Evolutionary conservation across 2,329 filamentous ascomycete species (phyloP).

Genomic region (Zymoseptoria pseudotritici): DNA sequence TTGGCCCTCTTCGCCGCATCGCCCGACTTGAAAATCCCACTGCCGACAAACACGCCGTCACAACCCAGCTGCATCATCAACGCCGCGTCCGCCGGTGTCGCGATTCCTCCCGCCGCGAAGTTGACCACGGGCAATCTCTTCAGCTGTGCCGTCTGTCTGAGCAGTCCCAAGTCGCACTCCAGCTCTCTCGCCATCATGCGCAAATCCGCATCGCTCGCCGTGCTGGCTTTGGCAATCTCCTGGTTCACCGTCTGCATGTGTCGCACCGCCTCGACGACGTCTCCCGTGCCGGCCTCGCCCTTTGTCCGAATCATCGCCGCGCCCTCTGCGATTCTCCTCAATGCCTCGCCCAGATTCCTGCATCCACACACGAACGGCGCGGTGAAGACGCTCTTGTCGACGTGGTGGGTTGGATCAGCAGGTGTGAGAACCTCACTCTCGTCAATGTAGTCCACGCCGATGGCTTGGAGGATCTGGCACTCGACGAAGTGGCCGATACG

Average conservation of each 20-base stretch:
- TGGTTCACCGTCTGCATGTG: slow-evolving; percentile 88
- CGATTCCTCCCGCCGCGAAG: slow-evolving; percentile 97
- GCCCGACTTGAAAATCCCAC: slow-evolving; percentile 94
- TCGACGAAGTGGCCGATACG: slow-evolving; percentile 97
- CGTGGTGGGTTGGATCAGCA: slow-evolving; percentile 83
- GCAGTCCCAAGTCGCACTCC: slow-evolving; percentile 66
- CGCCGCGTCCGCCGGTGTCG: slow-evolving; percentile 94
- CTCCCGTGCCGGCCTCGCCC: slow-evolving; percentile 93
- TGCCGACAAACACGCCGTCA: slow-evolving; percentile 95
- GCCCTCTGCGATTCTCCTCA: slow-evolving; percentile 83
- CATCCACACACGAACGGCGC: slow-evolving; percentile 95
- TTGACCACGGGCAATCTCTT: slow-evolving; percentile 91
- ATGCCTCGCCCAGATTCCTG: slow-evolving; percentile 85
- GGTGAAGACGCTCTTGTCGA: slow-evolving; percentile 76
- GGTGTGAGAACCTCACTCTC: slow-evolving; percentile 96
- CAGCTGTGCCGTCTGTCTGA: slow-evolving; percentile 79
- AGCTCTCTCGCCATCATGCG: slow-evolving; percentile 75
- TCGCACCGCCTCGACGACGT: slow-evolving; percentile 91
- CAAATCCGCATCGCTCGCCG: slow-evolving; percentile 63
- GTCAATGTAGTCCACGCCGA: slow-evolving; percentile 96
- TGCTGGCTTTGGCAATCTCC: slow-evolving; percentile 67
- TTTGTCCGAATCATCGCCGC: slow-evolving; percentile 99
- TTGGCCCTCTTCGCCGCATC: slow-evolving; percentile 82
- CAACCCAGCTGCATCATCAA: slow-evolving; percentile 99
- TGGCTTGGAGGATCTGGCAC: slow-evolving; percentile 91